Evolutionary conservation across 1,284 basidiomycete species (phyloP).

Genomic region (Stygiomarasmius scandens): DNA sequence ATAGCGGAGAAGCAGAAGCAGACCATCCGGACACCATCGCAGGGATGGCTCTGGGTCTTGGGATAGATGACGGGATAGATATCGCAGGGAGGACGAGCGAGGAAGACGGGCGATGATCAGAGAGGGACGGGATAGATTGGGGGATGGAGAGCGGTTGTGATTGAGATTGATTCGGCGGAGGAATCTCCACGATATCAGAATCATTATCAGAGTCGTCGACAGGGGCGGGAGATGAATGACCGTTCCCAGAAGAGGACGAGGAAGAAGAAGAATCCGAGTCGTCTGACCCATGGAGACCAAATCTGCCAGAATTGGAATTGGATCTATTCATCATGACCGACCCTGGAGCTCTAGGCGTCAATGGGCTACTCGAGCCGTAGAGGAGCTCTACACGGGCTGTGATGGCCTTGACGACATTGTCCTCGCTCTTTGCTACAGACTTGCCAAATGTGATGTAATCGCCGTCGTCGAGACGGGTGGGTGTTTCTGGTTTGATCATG

Average conservation of each 20-base stretch:
- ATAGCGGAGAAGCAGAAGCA: neutral
- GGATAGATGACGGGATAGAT: neutral
- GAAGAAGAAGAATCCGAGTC: conserved; percentile 40
- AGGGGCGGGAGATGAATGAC: conserved; percentile 32
- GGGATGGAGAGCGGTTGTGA: conserved; percentile 15
- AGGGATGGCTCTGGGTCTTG: neutral
- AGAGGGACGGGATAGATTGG: neutral
- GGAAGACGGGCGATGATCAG: neutral
- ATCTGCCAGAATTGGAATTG: conserved; percentile 41
- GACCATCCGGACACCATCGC: neutral
- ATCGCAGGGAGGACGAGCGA: neutral
- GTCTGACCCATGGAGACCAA: conserved; percentile 54
- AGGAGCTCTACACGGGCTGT: conserved; percentile 60
- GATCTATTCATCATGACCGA: too few species aligned
- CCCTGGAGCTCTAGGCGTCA: conserved; percentile 30
- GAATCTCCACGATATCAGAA: conserved; percentile 60
- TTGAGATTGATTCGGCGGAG: conserved; percentile 18
- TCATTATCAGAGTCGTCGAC: conserved; percentile 40
- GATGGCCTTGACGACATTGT: conserved; percentile 56
- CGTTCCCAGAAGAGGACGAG: conserved; percentile 3
- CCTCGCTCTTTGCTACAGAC: conserved; percentile 59
- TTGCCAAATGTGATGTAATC: conserved; percentile 76
- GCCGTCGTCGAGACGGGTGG: conserved; percentile 56
- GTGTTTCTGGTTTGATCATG: conserved; percentile 47
- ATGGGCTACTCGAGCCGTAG: conserved; percentile 33